Evolutionary conservation across 345 rosid genomes (phyloP), one percentile per base, ranked within the genome.

Genomic region (Lepidium africanum): DNA sequence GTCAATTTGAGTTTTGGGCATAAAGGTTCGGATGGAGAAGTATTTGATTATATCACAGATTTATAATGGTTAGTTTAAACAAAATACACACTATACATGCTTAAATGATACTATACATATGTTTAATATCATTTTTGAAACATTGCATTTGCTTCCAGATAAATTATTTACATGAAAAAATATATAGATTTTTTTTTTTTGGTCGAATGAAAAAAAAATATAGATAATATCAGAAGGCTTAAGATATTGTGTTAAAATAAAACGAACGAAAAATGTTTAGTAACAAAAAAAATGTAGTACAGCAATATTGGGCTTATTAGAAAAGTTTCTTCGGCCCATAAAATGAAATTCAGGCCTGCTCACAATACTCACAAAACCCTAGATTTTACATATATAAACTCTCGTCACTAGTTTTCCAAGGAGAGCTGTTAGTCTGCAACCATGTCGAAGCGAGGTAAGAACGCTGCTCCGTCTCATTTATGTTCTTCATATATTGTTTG

Each of bases 381-480:
- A 74, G 58, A 9, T 35, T 38, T 52, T 5, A 0, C 49, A 37
- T 38, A 74, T 59, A 74, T 74, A 74, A 52, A 67, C 17, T 37
- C 57, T 43, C 67, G 46, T 67, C 72, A 45, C 72, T 10, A 9
- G 14, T 21, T 40, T 59, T 38, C 25, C 1, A 12, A 62, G 63
- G 37, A 73, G 77, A 73, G 77, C 77, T 66, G 66, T 66, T 40
- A 72, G 25, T 32, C 52, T 45, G 69, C 70, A 61, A 62, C 77
- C 59, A 77, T 77, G 80, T 77, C 80, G 80, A 77, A 77, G 80
- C 77, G 80, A 77, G 80, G 80, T 77, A 60, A 38, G 3, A 10
- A 17, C 41, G 50, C 19, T 45, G 42, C 42, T 49, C 60, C 32
- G 2, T 14, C 60, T 54, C 63, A 1, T 19, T 38, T 25, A 6